A percentile compares a stretch with the other conserved stretches of the same genome.
These are phyloP conservation scores for Theileria sp. DNA, from an alignment of 169 alveolate genomes.

Conservation along the genomic window DNA sequence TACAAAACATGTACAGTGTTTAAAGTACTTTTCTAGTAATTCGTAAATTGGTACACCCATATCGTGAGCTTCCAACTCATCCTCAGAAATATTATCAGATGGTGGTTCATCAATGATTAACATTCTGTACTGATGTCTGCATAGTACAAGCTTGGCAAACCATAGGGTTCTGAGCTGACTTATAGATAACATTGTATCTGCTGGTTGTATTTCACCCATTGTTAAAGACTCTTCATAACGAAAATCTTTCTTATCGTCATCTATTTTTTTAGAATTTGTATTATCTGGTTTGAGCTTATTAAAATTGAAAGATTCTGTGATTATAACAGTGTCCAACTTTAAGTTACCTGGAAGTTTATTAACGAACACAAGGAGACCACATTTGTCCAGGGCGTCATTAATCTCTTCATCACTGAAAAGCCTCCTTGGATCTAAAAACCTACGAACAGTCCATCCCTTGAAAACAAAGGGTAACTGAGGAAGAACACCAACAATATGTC, in stretches of 20 bases:
- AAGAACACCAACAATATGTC: constrained; percentile 52
- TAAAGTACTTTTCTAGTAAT: neutral
- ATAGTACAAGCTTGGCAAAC: constrained; percentile 72
- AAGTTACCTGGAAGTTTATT: neutral
- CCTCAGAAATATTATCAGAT: constrained; percentile 31
- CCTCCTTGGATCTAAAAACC: constrained; percentile 62
- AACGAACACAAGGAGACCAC: constrained; percentile 52
- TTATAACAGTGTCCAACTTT: constrained; percentile 32
- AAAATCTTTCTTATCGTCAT: no score
- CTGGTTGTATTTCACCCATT: neutral
- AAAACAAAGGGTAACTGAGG: constrained; percentile 59
- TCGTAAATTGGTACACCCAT: constrained; percentile 27
- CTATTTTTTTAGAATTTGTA: no score
- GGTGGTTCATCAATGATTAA: constrained; percentile 84
- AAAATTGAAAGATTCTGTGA: neutral
- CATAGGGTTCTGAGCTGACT: constrained; percentile 71
- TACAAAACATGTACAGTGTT: constrained; percentile 18
- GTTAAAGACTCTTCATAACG: neutral
- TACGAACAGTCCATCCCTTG: constrained; percentile 63
- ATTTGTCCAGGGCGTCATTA: constrained; percentile 33
- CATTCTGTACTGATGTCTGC: constrained; percentile 69
- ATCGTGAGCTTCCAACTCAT: neutral
- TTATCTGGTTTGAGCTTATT: no score
- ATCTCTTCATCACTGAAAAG: constrained; percentile 43
- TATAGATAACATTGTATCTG: neutral